Conservation (phyloP, 1,139 yeast species). For the Geotrichum carabidarum region DNA sequence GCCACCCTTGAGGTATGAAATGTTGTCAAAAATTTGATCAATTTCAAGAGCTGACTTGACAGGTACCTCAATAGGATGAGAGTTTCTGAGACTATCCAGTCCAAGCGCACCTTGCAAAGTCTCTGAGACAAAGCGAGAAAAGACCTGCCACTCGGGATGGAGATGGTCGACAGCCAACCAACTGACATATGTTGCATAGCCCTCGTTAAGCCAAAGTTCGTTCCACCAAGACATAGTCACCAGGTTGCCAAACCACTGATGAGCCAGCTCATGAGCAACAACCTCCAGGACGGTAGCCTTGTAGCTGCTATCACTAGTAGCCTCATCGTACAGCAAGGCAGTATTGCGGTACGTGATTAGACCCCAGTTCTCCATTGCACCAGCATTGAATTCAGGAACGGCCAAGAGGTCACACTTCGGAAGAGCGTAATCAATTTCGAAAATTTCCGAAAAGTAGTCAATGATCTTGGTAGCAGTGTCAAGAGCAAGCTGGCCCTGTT, state of each 20-base stretch:
- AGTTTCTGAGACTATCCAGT: conserved; percentile 69
- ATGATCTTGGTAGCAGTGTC: conserved; percentile 62
- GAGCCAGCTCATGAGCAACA: conserved; percentile 85
- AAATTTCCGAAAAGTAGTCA: conserved; percentile 59
- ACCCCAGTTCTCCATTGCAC: conserved; percentile 95
- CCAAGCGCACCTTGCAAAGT: conserved; percentile 64
- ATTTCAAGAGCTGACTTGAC: conserved; percentile 76
- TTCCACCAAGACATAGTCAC: conserved; percentile 97
- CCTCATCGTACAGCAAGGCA: conserved; percentile 63
- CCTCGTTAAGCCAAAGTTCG: conserved; percentile 86
- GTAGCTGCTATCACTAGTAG: conserved; percentile 60
- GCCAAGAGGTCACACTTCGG: conserved; percentile 78
- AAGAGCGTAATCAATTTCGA: conserved; percentile 62
- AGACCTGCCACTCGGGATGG: conserved; percentile 83
- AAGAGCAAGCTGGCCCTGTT: conserved; percentile 61
- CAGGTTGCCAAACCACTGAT: conserved; percentile 89
- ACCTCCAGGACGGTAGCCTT: conserved; percentile 81
- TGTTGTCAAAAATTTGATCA: conserved; percentile 81
- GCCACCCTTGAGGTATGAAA: conserved; percentile 79
- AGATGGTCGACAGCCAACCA: conserved; percentile 72
- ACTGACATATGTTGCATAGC: conserved; percentile 89
- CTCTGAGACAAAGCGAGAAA: conserved; percentile 67
- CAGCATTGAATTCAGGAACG: conserved; percentile 75
- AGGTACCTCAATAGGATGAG: conserved; percentile 86
- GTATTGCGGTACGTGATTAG: conserved; percentile 76